A percentile compares a stretch with the other conserved stretches of the same genome.
phyloP scores from a whole-genome alignment of 148 eudicot species.

The Drosera capensis region DNA sequence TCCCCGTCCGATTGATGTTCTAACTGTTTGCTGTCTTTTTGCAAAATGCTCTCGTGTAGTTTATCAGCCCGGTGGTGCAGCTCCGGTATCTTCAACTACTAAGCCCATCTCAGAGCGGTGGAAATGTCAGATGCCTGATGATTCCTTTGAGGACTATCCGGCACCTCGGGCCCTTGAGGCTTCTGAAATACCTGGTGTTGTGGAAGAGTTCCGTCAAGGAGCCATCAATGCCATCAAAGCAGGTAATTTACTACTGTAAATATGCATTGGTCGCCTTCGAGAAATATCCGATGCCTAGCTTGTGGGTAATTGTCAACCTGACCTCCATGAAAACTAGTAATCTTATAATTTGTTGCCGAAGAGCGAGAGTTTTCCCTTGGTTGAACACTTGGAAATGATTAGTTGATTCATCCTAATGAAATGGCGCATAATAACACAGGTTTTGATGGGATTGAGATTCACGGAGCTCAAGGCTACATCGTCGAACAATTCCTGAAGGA shows the following conservation, averaged over 20 bases:
- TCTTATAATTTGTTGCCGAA: no score
- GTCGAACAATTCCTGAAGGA: constrained; percentile 61
- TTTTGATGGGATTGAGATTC: constrained; percentile 62
- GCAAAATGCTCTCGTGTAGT: constrained; percentile 10
- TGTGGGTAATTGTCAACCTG: not conserved
- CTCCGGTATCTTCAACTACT: constrained; percentile 42
- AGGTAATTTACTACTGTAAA: not conserved
- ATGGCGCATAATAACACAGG: constrained; percentile 13
- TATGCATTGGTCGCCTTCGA: not conserved
- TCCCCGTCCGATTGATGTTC: not conserved
- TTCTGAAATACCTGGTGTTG: constrained; percentile 23
- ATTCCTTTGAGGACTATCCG: constrained; percentile 17
- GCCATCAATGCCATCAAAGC: constrained; percentile 47
- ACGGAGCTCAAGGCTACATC: constrained; percentile 64
- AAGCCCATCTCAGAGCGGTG: constrained; percentile 41
- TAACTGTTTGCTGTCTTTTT: not conserved
- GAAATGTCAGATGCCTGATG: constrained; percentile 38
- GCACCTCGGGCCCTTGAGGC: constrained; percentile 24
- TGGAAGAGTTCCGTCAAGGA: constrained; percentile 32
- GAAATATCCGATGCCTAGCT: not conserved
- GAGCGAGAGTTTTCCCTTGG: not conserved
- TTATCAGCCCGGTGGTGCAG: constrained; percentile 32
- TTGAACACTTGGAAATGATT: not conserved
- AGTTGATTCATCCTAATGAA: not conserved
- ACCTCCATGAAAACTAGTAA: not conserved